Base-by-base conservation (phyloP, 2,329 filamentous ascomycete genomes). In the Colletotrichum acutatum region DNA sequence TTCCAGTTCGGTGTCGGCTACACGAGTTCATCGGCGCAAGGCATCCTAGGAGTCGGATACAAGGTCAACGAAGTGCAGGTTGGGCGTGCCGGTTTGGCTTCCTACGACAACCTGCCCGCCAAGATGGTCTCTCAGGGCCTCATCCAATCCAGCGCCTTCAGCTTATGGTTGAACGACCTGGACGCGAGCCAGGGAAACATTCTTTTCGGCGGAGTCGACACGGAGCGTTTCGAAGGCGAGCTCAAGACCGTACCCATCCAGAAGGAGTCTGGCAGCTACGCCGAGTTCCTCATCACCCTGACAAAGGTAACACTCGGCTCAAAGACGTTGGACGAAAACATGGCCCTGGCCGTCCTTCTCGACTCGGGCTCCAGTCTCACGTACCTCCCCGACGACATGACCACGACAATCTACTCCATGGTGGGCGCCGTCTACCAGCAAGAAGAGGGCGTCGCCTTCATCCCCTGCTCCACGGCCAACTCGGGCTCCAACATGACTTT, bases 1-100 rank as follows among this genome's bases (percentile, higher is more conserved):
- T 83, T 95, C 68, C 92, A 95, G 78, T 94, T 95, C 77, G 93
- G 93, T 73, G 86, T 95, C 74, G 93, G 93, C 54, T 94, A 95
- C 79, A 79, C 78, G 8, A 90, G 88, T 80, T 83, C 85, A 9
- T 88, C 89, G 7, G 74, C 82, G 66, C 90, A 97, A 80, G 94
- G 94, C 52, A 94, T 98, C 54, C 82, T 98, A 24, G 95, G 95
- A 22, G 93, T 98, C 74, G 95, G 95, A 7, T 98, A 98, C 80
- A 80, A 88, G 0, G 81, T 87, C 75, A 97, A 97, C 80, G 95
- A 98, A 83, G 94, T 93, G 14, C 90, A 92, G 76, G 90, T 93
- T 58, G 87, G 87, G 64, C 86, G 89, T 75, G 88, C 86, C 9
- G 85, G 87, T 6, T 81, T 85, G 70, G 71, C 82, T 4, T 70